Evolutionary conservation across 2,329 filamentous ascomycete genomes (phyloP), one percentile per base, ranked within the genome.

Genomic region (Chrysoporthe deuterocubensis): DNA sequence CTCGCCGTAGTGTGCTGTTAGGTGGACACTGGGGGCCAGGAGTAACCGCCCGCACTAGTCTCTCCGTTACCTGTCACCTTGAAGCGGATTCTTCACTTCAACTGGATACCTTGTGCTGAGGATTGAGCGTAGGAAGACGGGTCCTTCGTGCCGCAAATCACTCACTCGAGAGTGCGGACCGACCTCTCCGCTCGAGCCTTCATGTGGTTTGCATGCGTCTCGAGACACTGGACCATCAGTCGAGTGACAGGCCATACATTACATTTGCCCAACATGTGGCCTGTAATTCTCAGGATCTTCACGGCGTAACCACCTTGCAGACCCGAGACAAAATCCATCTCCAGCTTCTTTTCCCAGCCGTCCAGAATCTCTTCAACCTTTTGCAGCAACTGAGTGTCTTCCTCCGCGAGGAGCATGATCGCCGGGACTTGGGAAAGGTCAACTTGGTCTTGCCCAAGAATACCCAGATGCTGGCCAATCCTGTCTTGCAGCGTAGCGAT

Each of bases 401-500:
- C 95, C 21, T 96, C 92, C 74, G 97, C 94, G 1, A 98, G 84
- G 4, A 97, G 86, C 88, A 97, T 93, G 67, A 97, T 91, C 2
- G 90, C 93, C 2, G 94, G 93, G 8, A 97, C 92, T 72, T 94
- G 90, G 0, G 85, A 83, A 63, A 93, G 85, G 73, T 97, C 93
- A 44, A 96, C 87, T 0, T 91, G 86, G 71, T 97, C 92, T 68
- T 91, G 90, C 14, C 95, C 95, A 1, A 98, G 85, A 6, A 97
- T 89, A 4, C 95, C 95, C 6, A 98, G 79, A 74, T 96, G 97
- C 4, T 89, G 89, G 0, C 95, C 95, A n/a, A 97, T 92, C 9
- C 96, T 91, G 75, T 97, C 94, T 78, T 99, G 96, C 3, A 98
- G 88, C 1, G 94, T 96, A 5, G 92, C 92, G 52, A 96, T 87